Base-by-base conservation (phyloP, 2,329 filamentous ascomycete genomes). In the Colletotrichum magnum region DNA sequence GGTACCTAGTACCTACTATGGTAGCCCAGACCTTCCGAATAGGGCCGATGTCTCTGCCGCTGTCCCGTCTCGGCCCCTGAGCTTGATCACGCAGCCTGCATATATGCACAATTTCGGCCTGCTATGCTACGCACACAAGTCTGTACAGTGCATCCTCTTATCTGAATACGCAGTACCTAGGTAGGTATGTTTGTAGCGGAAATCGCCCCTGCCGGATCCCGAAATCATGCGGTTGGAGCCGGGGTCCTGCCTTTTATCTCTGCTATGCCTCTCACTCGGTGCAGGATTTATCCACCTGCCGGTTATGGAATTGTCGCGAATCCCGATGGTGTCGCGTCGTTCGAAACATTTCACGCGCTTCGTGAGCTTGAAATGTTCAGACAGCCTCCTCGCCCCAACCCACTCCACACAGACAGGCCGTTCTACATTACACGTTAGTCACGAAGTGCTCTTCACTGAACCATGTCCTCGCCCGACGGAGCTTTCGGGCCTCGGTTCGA, bases 401-500 rank as follows among this genome's bases (percentile, higher is more conserved):
- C 5, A 5, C 15, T 43, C 41, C 41, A n/a, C 41, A 13, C 15
- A 43, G 5, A 43, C 13, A 43, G 16, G 15, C 41, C 41, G 41
- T 43, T n/a, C 41, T 2, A 43, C 41, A 15, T 2, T 2, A 13
- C 13, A 15, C 41, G 5, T 43, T 15, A 0, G 4, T 43, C 13
- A 43, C 41, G 15, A n/a, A 43, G 13, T n/a, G 15, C 41, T 43
- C 41, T 12, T 43, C 2, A 15, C 13, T 43, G 41, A 43, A 43
- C 13, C 41, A 43, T 43, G 41, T 43, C 41, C 2, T 43, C 41
- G 6, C 13, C 60, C 1, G 75, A 77, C 9, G 58, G 73, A 16
- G 2, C 28, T 0, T 76, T 77, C 13, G 76, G 76, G 3, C 75
- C 76, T 16, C 66, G 66, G 16, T 18, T 73, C 24, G 24, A 24